Evolutionary conservation across 1,284 basidiomycete species (phyloP), one percentile per base, ranked within the genome.

Genomic region (Cutaneotrichosporon sp.): DNA sequence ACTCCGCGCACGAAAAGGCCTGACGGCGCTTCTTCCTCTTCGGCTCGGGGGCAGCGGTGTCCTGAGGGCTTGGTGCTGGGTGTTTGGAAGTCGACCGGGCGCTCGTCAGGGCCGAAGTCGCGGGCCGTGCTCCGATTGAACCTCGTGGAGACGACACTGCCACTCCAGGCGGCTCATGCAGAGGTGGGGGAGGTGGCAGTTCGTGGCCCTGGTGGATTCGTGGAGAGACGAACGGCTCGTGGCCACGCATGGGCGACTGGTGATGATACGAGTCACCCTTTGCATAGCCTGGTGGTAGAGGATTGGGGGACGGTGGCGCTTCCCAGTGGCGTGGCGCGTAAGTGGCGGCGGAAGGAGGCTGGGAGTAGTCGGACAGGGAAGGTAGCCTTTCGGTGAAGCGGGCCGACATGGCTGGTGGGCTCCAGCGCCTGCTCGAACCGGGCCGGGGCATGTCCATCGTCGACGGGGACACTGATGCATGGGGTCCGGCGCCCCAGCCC

Each of bases 1-100:
- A 79, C 64, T 79, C 76, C 11, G 74, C 75, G 58, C 77, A 79
- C 5, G 70, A 70, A 30, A 77, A 69, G 1, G 77, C 77, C 14
- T 76, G 72, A 21, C 77, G 59, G 18, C 76, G 60, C 59, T 79
- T 79, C 69, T 79, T 79, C 69, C 75, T 76, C 68, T 78, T 79
- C n/a, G 69, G 69, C 7, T 56, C 62, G 46, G 55, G 51, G 5
- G 50, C 59, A 14, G 62, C 56, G 36, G 55, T 61, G 1, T 56
- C 62, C 18, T 61, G 65, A 32, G 42, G 13, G 1, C 66, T 34
- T 3, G 72, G 67, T 4, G 61, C 63, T 4, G 67, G 36, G 51
- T 71, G 71, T 40, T 72, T 71, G 36, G 64, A 64, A 4, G 49
- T 36, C 21, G 58, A 9, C 14, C 57, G 30, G 18, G 47, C 22